Evolutionary conservation across 2,329 filamentous ascomycete species (phyloP).

Genomic region (Talaromyces sp.): DNA sequence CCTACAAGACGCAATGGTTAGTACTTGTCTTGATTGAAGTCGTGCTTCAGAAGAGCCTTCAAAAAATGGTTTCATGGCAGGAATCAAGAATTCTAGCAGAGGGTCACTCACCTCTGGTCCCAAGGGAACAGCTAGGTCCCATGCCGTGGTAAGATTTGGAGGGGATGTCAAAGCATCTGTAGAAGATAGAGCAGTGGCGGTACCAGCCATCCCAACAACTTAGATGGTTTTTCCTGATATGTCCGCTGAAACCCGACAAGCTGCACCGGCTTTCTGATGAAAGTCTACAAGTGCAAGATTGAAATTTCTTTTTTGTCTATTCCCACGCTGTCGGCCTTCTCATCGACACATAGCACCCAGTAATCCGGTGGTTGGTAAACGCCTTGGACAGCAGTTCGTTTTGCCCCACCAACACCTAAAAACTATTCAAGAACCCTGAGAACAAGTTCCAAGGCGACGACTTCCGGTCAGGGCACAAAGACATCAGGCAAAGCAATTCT

Average conservation of each 20-base stretch:
- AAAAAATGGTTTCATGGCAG: not conserved
- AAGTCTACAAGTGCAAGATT: not conserved
- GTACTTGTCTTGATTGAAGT: not conserved
- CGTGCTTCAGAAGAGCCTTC: not conserved
- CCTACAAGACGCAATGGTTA: not conserved
- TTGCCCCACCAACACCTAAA: constrained; percentile 19
- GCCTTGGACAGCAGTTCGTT: not conserved
- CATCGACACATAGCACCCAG: constrained; percentile 16
- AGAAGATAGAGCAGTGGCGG: constrained; percentile 40
- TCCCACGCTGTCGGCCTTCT: not conserved
- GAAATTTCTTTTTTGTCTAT: not conserved
- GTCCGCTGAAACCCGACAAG: not conserved
- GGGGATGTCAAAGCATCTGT: constrained; percentile 41
- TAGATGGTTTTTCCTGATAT: not conserved
- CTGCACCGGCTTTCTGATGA: not conserved
- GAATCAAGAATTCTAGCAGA: not conserved
- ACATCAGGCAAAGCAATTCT: not conserved
- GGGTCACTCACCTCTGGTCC: constrained; percentile 35
- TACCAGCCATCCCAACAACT: constrained; percentile 38
- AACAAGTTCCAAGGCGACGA: constrained; percentile 1
- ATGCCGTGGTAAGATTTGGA: constrained; percentile 35
- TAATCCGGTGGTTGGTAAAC: constrained; percentile 7
- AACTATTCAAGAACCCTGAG: not conserved
- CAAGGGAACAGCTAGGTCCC: constrained; percentile 41
- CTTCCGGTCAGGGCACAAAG: not conserved